These are phyloP conservation scores for Podaxis sp. DNA, from an alignment of 768 basidiomycete genomes.

Conservation along the genomic window DNA sequence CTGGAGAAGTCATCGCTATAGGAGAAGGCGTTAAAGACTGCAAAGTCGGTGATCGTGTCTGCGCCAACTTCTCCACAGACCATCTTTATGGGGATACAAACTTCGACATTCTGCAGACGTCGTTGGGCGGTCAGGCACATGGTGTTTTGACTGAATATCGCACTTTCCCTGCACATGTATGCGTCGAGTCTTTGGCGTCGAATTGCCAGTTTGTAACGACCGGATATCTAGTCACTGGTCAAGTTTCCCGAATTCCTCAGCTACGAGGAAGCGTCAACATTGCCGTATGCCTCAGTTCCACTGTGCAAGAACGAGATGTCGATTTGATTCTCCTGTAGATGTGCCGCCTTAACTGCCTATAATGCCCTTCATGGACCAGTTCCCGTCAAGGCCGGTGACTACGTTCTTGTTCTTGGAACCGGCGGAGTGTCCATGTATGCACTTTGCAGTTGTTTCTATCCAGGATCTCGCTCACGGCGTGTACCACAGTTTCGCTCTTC, in stretches of 20 bases:
- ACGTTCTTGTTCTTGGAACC: slow-evolving; percentile 55
- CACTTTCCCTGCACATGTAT: slow-evolving; percentile 34
- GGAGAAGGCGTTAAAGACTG: slow-evolving; percentile 44
- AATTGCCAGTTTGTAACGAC: not conserved
- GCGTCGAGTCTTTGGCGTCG: not conserved
- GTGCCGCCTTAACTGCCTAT: slow-evolving; percentile 66
- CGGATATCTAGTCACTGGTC: slow-evolving; percentile 41
- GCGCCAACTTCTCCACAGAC: slow-evolving; percentile 49
- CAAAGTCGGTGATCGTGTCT: slow-evolving; percentile 58
- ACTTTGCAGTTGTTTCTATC: not conserved
- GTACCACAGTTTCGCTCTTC: slow-evolving; percentile 47
- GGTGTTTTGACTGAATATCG: slow-evolving; percentile 58
- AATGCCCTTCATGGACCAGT: slow-evolving; percentile 49
- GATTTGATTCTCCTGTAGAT: slow-evolving; percentile 28
- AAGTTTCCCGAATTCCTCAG: slow-evolving; percentile 54
- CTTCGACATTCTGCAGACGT: slow-evolving; percentile 31
- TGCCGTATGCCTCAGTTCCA: slow-evolving; percentile 43
- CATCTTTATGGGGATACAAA: slow-evolving; percentile 47
- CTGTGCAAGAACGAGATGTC: not conserved
- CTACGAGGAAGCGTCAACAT: slow-evolving; percentile 64
- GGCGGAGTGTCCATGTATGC: slow-evolving; percentile 56
- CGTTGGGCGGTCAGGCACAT: slow-evolving; percentile 46
- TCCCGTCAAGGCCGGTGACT: slow-evolving; percentile 58
- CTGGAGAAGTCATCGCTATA: slow-evolving; percentile 55
- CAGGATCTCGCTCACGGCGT: slow-evolving; percentile 14